Base-by-base conservation (phyloP, 441 rosid genomes). In the Isatis lusitanica region DNA sequence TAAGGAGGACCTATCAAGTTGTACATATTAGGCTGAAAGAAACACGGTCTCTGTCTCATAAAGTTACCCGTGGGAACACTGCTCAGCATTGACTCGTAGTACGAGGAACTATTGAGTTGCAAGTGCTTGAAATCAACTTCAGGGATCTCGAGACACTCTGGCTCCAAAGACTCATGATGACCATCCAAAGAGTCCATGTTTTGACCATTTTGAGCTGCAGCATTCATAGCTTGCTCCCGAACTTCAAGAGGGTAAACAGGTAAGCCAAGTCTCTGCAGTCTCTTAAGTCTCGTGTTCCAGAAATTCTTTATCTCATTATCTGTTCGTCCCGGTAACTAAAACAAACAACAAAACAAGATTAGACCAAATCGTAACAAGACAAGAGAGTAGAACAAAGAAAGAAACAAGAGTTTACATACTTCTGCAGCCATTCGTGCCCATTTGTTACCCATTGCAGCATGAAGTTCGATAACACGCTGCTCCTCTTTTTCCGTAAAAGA, bases 381-480 rank as follows among this genome's bases (percentile, higher is more conserved):
- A 6, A 60, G 4, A 46, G 63, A 24, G 26, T 46, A 2, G 26
- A 51, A 7, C 1, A 36, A 26, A 9, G 5, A 17, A 6, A 4
- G 15, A 53, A 17, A 68, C 5, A 16, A 16, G 10, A 15, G 0
- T 30, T 33, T 0, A 80, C 92, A 71, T 82, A 95, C 98, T 82
- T 93, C 88, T 43, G 88, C 87, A 78, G 99, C 99, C 97, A 95
- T 93, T 35, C 92, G 84, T 16, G 98, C 97, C 99, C 99, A 93
- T 83, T 95, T 95, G 86, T 95, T 93, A 46, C 99, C 99, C 89
- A 90, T 84, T 67, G 79, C 74, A 52, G 93, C 89, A 84, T 93
- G 99, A 70, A 91, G 96, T 72, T 91, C 89, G 43, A 90, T 83
- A 47, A 93, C 91, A 38, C 75, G 83, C 28, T 83, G 82, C 62